These are phyloP conservation scores for Spathaspora girioi DNA, from an alignment of 805 yeast genomes.

Conservation along the genomic window DNA sequence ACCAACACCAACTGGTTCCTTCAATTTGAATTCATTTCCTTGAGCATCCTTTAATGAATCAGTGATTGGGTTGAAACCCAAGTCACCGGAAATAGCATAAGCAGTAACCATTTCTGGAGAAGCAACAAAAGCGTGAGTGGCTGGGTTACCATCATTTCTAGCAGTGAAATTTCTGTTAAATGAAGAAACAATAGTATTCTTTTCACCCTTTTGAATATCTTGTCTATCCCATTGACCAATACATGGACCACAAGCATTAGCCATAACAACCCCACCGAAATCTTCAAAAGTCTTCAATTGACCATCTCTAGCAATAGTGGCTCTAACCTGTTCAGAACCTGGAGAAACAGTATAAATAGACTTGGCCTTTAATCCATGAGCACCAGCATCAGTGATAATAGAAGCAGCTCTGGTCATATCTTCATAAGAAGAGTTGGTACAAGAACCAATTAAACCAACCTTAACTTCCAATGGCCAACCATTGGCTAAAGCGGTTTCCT, in stretches of 20 bases:
- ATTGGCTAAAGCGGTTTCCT: slow-evolving; percentile 76
- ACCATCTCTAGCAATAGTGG: slow-evolving; percentile 96
- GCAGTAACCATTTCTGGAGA: slow-evolving; percentile 97
- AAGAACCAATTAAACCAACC: slow-evolving; percentile 96
- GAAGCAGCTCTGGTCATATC: slow-evolving; percentile 97
- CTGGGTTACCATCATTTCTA: slow-evolving; percentile 97
- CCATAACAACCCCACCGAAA: slow-evolving; percentile 90
- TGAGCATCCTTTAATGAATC: slow-evolving; percentile 83
- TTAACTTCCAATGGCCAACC: slow-evolving; percentile 91
- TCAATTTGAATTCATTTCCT: slow-evolving; percentile 86
- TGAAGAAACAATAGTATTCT: slow-evolving; percentile 94
- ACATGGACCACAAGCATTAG: slow-evolving; percentile 99
- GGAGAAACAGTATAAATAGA: slow-evolving; percentile 92
- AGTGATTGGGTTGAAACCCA: slow-evolving; percentile 93
- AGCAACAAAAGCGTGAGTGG: slow-evolving; percentile 94
- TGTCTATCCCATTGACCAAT: slow-evolving; percentile 99
- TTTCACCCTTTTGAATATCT: slow-evolving; percentile 88
- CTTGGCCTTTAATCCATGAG: slow-evolving; percentile 88
- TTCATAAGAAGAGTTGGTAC: slow-evolving; percentile 98
- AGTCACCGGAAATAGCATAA: slow-evolving; percentile 92
- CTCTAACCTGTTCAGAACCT: slow-evolving; percentile 98
- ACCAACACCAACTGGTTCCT: slow-evolving; percentile 87
- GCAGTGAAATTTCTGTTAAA: slow-evolving; percentile 98
- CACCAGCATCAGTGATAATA: slow-evolving; percentile 84
- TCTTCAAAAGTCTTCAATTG: slow-evolving; percentile 82